Evolutionary conservation across 306 rosid species (phyloP).

Genomic region (Quercus bicolor): DNA sequence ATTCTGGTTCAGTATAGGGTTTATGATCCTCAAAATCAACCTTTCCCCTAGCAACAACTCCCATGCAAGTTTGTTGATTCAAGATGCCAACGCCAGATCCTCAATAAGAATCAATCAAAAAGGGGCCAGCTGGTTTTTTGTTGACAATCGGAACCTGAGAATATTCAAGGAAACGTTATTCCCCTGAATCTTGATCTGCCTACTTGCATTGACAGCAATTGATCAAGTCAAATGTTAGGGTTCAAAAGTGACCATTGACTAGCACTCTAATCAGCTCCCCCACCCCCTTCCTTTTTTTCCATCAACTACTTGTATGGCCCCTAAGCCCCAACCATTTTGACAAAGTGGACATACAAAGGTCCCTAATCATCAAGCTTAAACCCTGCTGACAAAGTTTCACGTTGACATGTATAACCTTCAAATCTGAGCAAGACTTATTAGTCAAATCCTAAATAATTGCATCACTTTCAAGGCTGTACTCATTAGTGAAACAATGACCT

Average conservation of each 20-base stretch:
- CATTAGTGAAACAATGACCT: background rate
- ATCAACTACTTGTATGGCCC: background rate
- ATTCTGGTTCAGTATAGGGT: background rate
- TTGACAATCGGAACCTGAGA: too few relatives aligned
- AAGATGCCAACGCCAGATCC: too few relatives aligned
- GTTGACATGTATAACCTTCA: conserved; percentile 5
- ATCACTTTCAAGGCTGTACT: conserved; percentile 1
- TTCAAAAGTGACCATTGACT: background rate
- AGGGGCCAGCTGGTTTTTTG: too few relatives aligned
- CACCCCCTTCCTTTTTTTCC: too few relatives aligned
- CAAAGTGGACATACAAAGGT: background rate
- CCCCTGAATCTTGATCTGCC: too few relatives aligned
- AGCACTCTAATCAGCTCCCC: background rate
- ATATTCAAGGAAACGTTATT: too few relatives aligned
- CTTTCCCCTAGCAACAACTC: background rate
- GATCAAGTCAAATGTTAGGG: too few relatives aligned
- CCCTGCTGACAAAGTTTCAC: conserved; percentile 15
- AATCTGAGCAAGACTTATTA: background rate
- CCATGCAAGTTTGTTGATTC: background rate
- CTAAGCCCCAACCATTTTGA: background rate
- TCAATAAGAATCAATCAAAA: too few relatives aligned
- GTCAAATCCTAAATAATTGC: conserved; percentile 1
- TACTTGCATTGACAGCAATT: too few relatives aligned
- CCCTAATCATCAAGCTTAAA: background rate
- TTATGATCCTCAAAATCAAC: background rate